Evolutionary conservation across 2,329 filamentous ascomycete genomes (phyloP), one percentile per base, ranked within the genome.

Genomic region (Macroventuria anomochaeta): DNA sequence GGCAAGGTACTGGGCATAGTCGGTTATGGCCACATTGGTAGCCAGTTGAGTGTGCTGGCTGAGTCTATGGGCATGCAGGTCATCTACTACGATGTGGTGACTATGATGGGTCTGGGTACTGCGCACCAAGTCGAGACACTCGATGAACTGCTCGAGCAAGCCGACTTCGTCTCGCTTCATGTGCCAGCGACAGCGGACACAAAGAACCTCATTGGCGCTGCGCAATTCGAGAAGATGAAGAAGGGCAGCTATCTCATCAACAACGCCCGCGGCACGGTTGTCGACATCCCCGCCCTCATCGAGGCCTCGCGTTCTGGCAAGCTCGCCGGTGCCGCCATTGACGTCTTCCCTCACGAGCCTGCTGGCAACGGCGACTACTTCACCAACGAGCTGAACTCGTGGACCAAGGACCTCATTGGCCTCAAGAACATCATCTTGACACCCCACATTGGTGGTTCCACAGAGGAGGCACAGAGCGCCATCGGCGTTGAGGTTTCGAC

Each of bases 31-130:
- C 95, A 99, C 74, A 97, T 99, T 72, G 95, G 95, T 58, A 93
- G 91, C 44, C 95, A 99, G 77, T 80, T 99, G 60, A 97, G 93
- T 0, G 95, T 99, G 34, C 81, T 99, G 59, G 93, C 95, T 23
- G 95, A 99, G 77, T 87, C 93, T 20, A 96, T 99, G 92, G 95
- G 95, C 42, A 97, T 99, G 93, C 87, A 84, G 13, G 95, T 99
- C 69, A 93, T 97, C 68, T 99, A 97, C 82, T 97, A 96, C 76
- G 95, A 99, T 75, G 87, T 96, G 6, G 78, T 96, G 59, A 96
- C 93, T 64, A 83, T 97, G 64, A 99, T 99, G 95, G 89, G 90
- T 37, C 80, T 99, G 73, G 95, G 95, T 50, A 96, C 90, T 10
- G 87, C 93, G 26, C 87, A 83, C 63, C 95, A 97, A 74, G 89